Conservation (phyloP, 352 stramenopile species). For the Phytopythium montanum region DNA sequence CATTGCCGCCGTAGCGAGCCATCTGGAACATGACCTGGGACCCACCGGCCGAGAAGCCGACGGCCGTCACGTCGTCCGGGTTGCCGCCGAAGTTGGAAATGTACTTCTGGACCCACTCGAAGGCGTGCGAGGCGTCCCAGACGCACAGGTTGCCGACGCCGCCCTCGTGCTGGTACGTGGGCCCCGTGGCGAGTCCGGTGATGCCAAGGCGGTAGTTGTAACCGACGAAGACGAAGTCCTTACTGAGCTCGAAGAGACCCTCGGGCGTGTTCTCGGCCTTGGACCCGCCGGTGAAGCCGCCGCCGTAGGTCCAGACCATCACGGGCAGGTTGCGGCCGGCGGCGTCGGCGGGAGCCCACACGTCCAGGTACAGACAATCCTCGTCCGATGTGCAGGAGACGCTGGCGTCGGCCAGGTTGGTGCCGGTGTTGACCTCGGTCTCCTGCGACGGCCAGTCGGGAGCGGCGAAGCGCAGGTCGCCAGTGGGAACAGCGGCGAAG, state of each 20-base stretch:
- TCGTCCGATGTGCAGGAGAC: conserved; percentile 17
- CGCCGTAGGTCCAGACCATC: conserved; percentile 31
- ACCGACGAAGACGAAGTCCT: conserved; percentile 28
- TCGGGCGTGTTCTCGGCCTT: conserved; percentile 15
- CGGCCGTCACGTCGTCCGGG: conserved; percentile 28
- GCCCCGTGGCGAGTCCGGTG: conserved; percentile 16
- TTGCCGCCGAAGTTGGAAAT: conserved; percentile 38
- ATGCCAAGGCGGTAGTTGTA: conserved; percentile 37
- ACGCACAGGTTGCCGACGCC: conserved; percentile 18
- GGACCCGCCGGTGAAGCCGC: conserved; percentile 20
- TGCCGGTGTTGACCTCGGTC: conserved; percentile 17
- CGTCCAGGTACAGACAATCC: conserved; percentile 35
- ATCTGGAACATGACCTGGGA: conserved; percentile 23
- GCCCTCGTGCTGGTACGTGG: conserved; percentile 26
- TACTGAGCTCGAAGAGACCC: conserved; percentile 19
- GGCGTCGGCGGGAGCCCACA: conserved; percentile 23
- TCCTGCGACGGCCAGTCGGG: conserved; percentile 20
- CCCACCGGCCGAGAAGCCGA: conserved; percentile 22
- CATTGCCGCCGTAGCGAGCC: conserved; percentile 22
- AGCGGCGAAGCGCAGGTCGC: conserved; percentile 20
- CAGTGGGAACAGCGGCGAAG: conserved; percentile 19
- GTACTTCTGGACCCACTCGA: conserved; percentile 33
- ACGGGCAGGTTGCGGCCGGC: conserved; percentile 23
- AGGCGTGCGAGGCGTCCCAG: conserved; percentile 25
- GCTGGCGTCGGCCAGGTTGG: conserved; percentile 21